Percentiles rank a stretch among this genome's conserved stretches.
Conservation (phyloP, 2,329 filamentous ascomycete genomes). For the Microdochium nivale region DNA sequence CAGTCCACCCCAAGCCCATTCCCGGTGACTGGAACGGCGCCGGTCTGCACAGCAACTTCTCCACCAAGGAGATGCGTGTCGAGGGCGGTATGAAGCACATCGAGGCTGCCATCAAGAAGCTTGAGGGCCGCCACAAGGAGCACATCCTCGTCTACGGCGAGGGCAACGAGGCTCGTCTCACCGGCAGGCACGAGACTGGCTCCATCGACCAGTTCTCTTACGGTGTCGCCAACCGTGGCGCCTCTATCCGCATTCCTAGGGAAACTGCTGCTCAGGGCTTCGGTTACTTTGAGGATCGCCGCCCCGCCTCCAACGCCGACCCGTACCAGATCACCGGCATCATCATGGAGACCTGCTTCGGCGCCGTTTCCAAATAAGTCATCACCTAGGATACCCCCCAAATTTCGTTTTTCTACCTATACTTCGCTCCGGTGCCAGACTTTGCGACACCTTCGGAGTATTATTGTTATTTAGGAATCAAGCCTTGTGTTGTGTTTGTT, state of each 20-base stretch:
- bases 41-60: slow-evolving; percentile 66
- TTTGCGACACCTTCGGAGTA: too few species aligned
- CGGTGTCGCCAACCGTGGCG: slow-evolving; percentile 92
- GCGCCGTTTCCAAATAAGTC: slow-evolving; percentile 14
- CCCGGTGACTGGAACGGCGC: slow-evolving; percentile 96
- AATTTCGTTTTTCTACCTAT: background rate
- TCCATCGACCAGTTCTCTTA: slow-evolving; percentile 88
- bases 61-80: slow-evolving; percentile 67
- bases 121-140: slow-evolving; percentile 67
- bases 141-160: slow-evolving; percentile 93
- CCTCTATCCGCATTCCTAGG: slow-evolving; percentile 86
- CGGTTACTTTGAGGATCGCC: slow-evolving; percentile 87
- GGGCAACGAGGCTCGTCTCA: slow-evolving; percentile 91
- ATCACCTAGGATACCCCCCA: background rate
- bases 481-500: too few species aligned
- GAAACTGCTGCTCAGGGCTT: slow-evolving; percentile 78
- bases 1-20: slow-evolving; percentile 92
- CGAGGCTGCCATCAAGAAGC: slow-evolving; percentile 76
- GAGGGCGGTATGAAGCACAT: slow-evolving; percentile 96
- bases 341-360: slow-evolving; percentile 58
- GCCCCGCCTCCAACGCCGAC: slow-evolving; percentile 73
- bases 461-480: too few species aligned
- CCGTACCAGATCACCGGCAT: slow-evolving; percentile 74
- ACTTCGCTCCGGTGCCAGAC: too few species aligned
- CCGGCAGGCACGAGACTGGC: slow-evolving; percentile 89